A percentile compares a stretch with the other conserved stretches of the same genome.
phyloP scores from a whole-genome alignment of 1,284 basidiomycete species.

The Ganoderma sinense region DNA sequence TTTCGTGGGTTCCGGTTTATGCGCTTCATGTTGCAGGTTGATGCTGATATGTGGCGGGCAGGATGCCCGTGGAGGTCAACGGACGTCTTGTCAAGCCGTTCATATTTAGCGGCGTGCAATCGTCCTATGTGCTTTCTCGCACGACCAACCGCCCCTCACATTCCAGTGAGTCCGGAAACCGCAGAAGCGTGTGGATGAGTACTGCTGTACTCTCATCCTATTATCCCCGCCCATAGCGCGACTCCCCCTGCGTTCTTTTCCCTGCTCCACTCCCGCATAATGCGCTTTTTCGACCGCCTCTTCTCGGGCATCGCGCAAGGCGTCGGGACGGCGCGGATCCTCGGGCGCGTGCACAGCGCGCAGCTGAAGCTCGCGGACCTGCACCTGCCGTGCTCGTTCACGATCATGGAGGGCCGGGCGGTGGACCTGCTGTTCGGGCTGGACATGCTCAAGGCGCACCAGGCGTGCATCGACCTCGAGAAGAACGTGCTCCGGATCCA shows the following conservation, averaged over 20 bases:
- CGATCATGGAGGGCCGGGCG: constrained; percentile 93
- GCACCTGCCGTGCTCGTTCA: constrained; percentile 91
- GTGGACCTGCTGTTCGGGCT: constrained; percentile 96
- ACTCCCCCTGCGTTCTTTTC: background rate
- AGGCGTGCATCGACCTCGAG: constrained; percentile 93
- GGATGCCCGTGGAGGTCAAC: constrained; percentile 91
- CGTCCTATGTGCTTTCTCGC: constrained; percentile 37
- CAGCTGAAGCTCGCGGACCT: constrained; percentile 90
- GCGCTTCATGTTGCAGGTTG: background rate
- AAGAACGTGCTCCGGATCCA: constrained; percentile 91
- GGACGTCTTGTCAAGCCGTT: constrained; percentile 93
- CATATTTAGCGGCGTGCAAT: constrained; percentile 97
- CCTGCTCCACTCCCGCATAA: constrained; percentile 54
- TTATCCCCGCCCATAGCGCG: background rate
- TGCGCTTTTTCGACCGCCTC: constrained; percentile 90
- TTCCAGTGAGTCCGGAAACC: constrained; percentile 90
- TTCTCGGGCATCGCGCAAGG: constrained; percentile 94
- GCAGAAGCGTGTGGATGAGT: constrained; percentile 91
- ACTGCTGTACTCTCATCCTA: background rate
- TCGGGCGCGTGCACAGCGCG: constrained; percentile 93
- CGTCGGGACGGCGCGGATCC: constrained; percentile 94
- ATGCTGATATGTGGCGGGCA: constrained; percentile 44
- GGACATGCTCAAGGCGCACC: constrained; percentile 99
- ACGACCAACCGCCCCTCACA: background rate
- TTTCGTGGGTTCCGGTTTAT: constrained; percentile 71